Conservation (phyloP, 1,139 yeast species). For the Geotrichum candidum region DNA sequence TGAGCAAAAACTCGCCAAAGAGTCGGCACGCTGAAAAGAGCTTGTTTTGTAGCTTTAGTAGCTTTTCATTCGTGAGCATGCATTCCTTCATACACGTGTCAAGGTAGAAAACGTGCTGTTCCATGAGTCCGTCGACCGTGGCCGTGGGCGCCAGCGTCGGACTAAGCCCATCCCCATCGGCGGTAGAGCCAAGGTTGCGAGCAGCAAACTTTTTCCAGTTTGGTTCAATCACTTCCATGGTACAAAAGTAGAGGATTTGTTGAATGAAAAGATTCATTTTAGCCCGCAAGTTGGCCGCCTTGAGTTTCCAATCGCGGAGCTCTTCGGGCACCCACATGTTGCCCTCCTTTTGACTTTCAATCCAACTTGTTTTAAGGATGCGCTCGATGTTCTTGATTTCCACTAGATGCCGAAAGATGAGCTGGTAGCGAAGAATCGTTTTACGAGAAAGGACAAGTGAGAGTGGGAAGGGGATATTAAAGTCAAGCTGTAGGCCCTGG, state of each 20-base stretch:
- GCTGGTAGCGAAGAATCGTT: conserved; percentile 70
- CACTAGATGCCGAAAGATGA: conserved; percentile 66
- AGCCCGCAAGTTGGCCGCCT: conserved; percentile 53
- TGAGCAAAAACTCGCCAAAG: conserved; percentile 50
- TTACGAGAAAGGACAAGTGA: conserved; percentile 68
- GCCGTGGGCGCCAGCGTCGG: conserved; percentile 19
- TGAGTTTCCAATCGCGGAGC: conserved; percentile 51
- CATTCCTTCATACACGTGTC: conserved; percentile 64
- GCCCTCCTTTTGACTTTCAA: conserved; percentile 54
- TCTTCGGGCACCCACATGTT: conserved; percentile 23
- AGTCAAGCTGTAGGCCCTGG: conserved; percentile 58
- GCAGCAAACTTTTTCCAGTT: conserved; percentile 45
- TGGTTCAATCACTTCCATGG: conserved; percentile 55
- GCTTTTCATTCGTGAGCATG: conserved; percentile 54
- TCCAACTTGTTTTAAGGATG: conserved; percentile 63
- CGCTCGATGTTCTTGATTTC: conserved; percentile 58
- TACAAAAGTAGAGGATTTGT: conserved; percentile 52
- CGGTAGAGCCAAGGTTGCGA: conserved; percentile 23
- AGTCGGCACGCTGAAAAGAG: conserved; percentile 39
- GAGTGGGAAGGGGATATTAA: conserved; percentile 78
- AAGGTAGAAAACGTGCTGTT: conserved; percentile 51
- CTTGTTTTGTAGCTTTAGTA: conserved; percentile 43
- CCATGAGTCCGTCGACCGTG: conserved; percentile 50
- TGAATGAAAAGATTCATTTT: conserved; percentile 58
- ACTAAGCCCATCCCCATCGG: background rate